A percentile compares a stretch with the other conserved stretches of the same genome.
Evolutionary conservation across 2,329 filamentous ascomycete species (phyloP).

Genomic region (Hypoxylon sp.): DNA sequence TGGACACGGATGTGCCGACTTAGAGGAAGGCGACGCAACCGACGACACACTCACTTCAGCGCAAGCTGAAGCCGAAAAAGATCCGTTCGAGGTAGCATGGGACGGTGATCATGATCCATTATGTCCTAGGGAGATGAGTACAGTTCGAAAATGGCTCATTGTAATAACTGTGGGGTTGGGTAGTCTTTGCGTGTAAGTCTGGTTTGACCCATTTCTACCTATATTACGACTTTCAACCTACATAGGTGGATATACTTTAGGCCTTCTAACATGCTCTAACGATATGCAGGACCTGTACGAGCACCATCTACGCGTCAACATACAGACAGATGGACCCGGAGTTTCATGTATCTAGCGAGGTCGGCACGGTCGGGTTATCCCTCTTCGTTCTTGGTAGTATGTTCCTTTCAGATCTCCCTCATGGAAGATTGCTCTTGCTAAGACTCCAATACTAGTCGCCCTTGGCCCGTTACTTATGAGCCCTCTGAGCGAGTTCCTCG

Average conservation of each 20-base stretch:
- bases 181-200: slow-evolving; percentile 86
- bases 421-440: slow-evolving; percentile 57
- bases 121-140: slow-evolving; percentile 57
- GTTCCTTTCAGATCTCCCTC: slow-evolving; percentile 2
- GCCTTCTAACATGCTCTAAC: slow-evolving; percentile 22
- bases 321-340: slow-evolving; percentile 82
- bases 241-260: background rate
- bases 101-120: slow-evolving; percentile 80
- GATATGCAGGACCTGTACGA: slow-evolving; percentile 78
- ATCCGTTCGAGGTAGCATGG: slow-evolving; percentile 78
- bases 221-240: background rate
- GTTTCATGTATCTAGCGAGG: slow-evolving; percentile 76
- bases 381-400: slow-evolving; percentile 84
- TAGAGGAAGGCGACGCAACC: slow-evolving; percentile 39
- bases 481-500: slow-evolving; percentile 82
- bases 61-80: slow-evolving; percentile 52
- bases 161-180: slow-evolving; percentile 79
- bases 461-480: slow-evolving; percentile 73
- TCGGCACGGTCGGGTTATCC: slow-evolving; percentile 85
- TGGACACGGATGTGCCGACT: slow-evolving; percentile 46
- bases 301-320: slow-evolving; percentile 89
- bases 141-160: slow-evolving; percentile 81
- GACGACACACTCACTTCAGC: slow-evolving; percentile 31
- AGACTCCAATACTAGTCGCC: slow-evolving; percentile 57
- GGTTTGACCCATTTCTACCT: background rate